Evolutionary conservation across 768 basidiomycete species (phyloP).

Genomic region (Kwoniella heveanensis): DNA sequence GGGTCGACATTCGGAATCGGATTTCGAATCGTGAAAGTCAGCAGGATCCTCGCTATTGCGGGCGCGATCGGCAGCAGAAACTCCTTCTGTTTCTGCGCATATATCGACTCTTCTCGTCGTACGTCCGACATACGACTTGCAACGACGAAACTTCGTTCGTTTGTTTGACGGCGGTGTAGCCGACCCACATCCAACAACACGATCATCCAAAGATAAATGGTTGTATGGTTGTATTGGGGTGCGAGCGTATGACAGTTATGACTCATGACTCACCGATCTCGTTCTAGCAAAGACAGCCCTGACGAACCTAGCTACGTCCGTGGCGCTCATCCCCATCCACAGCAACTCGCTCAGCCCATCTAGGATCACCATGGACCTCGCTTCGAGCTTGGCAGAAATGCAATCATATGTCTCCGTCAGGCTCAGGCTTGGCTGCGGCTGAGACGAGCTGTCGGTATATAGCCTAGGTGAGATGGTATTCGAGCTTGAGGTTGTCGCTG

Average conservation of each 20-base stretch:
- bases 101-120: too few relatives aligned
- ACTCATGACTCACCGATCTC: conserved; percentile 8
- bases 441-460: conserved; percentile 17
- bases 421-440: too few relatives aligned
- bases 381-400: conserved; percentile 7
- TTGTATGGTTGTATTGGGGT: neutral
- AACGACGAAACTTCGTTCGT: too few relatives aligned
- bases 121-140: too few relatives aligned
- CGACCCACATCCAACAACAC: too few relatives aligned
- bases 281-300: conserved; percentile 32
- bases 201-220: too few relatives aligned
- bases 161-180: too few relatives aligned
- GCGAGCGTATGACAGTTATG: neutral
- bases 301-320: conserved; percentile 37
- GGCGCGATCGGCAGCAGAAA: too few relatives aligned
- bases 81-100: too few relatives aligned
- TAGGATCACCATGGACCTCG: conserved; percentile 36
- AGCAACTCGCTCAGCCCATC: conserved; percentile 46
- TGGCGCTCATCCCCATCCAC: conserved; percentile 35
- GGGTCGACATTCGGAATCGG: too few relatives aligned
- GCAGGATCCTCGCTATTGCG: too few relatives aligned
- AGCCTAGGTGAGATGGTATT: conserved; percentile 22
- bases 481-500: neutral
- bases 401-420: conserved; percentile 33
- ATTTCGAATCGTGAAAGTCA: too few relatives aligned